phyloP scores from a whole-genome alignment of 2,329 filamentous ascomycete genomes.

The Raffaelea arxii region DNA sequence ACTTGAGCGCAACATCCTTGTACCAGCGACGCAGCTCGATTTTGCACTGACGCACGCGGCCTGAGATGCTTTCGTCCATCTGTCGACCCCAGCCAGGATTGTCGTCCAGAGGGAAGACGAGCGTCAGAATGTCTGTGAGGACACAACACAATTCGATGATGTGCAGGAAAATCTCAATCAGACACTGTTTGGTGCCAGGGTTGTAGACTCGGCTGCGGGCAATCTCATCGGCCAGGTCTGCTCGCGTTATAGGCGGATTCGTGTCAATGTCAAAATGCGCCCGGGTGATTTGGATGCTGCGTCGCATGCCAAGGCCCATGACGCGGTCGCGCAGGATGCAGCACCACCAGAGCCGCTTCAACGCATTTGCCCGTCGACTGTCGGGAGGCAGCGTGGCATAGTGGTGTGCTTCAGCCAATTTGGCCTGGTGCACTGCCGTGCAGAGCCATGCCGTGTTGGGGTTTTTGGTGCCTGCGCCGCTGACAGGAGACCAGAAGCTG shows the following conservation, averaged over 20 bases:
- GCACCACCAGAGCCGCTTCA: conserved; percentile 46
- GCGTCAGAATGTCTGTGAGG: conserved; percentile 11
- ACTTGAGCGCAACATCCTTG: conserved; percentile 6
- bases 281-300: conserved; percentile 38
- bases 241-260: conserved; percentile 18
- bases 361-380: conserved; percentile 20
- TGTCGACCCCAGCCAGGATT: conserved; percentile 11
- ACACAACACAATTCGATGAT: conserved; percentile 11
- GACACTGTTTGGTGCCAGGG: conserved; percentile 12
- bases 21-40: conserved; percentile 11
- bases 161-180: conserved; percentile 11
- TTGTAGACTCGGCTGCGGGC: conserved; percentile 13
- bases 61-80: conserved; percentile 6
- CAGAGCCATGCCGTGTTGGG: conserved; percentile 14
- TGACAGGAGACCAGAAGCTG: conserved; percentile 26
- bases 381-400: conserved; percentile 8
- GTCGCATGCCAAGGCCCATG: conserved; percentile 37
- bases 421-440: conserved; percentile 13
- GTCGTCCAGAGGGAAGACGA: conserved; percentile 13
- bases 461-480: conserved; percentile 6
- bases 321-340: conserved; percentile 42
- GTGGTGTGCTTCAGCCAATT: conserved; percentile 13
- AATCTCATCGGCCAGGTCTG: conserved; percentile 37
- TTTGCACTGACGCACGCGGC: conserved; percentile 10
- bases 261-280: conserved; percentile 33